phyloP scores from a whole-genome alignment of 73 alveolate genomes.

The Paramecium sonneborni region DNA sequence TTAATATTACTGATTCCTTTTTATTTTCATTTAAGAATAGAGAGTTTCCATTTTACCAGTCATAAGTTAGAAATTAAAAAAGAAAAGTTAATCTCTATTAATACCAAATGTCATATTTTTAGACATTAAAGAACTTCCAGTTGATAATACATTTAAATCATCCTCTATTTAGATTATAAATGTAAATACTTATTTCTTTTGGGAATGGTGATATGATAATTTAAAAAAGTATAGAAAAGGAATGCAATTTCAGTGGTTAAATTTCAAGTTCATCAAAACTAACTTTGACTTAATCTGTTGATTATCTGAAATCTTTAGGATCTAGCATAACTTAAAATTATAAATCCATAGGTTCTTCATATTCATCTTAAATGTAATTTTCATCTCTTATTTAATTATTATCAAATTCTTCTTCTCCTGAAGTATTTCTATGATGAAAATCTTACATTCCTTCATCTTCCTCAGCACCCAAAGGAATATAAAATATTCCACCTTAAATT shows the following conservation, averaged over 20 bases:
- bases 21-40: slow-evolving; percentile 45
- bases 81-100: slow-evolving; percentile 2
- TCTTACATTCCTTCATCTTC: not conserved
- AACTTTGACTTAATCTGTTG: slow-evolving; percentile 23
- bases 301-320: not conserved
- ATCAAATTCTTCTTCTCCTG: not conserved
- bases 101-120: slow-evolving; percentile 48
- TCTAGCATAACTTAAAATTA: slow-evolving; percentile 22
- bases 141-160: slow-evolving; percentile 29
- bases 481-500: not conserved
- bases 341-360: slow-evolving; percentile 58
- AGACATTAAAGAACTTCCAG: slow-evolving; percentile 46
- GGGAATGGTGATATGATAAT: slow-evolving; percentile 10
- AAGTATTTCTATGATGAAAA: not conserved
- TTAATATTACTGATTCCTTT: slow-evolving; percentile 23
- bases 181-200: slow-evolving; percentile 33
- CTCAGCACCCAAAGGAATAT: not conserved
- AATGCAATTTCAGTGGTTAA: slow-evolving; percentile 29
- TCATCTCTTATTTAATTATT: not conserved
- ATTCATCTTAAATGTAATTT: slow-evolving; percentile 32
- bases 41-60: slow-evolving; percentile 45
- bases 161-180: not conserved
- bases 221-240: not conserved
- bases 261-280: slow-evolving; percentile 55
- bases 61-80: not conserved